Evolutionary conservation across 2,329 filamentous ascomycete genomes (phyloP).

Genomic region (Sporothrix curviconia): DNA sequence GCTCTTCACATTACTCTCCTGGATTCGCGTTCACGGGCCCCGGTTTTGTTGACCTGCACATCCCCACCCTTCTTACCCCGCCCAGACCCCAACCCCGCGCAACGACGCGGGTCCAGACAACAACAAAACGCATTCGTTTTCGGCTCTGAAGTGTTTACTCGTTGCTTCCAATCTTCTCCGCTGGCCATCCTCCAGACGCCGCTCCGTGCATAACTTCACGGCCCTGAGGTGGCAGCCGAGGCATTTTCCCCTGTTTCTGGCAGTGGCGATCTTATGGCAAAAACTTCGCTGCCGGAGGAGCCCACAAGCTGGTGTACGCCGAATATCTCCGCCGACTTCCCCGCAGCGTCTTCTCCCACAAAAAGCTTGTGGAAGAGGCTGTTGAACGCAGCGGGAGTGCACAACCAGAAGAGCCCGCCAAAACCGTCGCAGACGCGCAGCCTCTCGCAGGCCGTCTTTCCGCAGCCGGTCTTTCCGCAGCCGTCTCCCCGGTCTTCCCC

Average conservation of each 20-base stretch:
- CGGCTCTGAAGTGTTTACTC: slow-evolving; percentile 9
- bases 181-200: neutral
- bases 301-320: neutral
- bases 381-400: slow-evolving; percentile 9
- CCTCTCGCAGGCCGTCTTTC: neutral
- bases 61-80: no score
- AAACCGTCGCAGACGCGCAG: neutral
- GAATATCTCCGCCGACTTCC: slow-evolving; percentile 16
- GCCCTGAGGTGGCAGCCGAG: slow-evolving; percentile 9
- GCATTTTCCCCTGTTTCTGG: slow-evolving; percentile 10
- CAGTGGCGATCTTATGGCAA: slow-evolving; percentile 14
- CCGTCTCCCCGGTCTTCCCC: neutral
- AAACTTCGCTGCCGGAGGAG: slow-evolving; percentile 3
- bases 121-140: slow-evolving; percentile 11
- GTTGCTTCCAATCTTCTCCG: neutral
- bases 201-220: neutral
- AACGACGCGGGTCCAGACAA: slow-evolving; percentile 8
- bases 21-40: no score
- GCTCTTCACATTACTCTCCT: neutral
- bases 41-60: no score
- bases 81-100: no score
- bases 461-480: neutral
- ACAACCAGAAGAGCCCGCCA: neutral
- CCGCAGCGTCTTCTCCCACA: slow-evolving; percentile 21
- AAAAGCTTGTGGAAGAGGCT: slow-evolving; percentile 19